A percentile compares a stretch with the other conserved stretches of the same genome.
Evolutionary conservation across 345 rosid genomes (phyloP).

Genomic region (Arabis alpina): DNA sequence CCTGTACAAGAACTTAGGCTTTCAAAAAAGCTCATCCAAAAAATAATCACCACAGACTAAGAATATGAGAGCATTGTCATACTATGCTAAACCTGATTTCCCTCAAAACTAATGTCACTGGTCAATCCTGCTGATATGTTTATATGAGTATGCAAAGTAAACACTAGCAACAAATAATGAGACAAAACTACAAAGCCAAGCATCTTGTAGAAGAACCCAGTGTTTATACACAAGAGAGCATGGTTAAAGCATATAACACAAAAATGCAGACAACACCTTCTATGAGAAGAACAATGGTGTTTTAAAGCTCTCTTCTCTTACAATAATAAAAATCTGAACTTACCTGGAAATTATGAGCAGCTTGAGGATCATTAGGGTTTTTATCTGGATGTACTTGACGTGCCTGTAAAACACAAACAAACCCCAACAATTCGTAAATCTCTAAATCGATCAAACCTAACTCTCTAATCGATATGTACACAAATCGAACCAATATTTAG

Average conservation of each 20-base stretch:
- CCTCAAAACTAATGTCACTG: conserved; percentile 2
- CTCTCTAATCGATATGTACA: too few relatives aligned
- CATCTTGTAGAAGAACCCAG: conserved; percentile 17
- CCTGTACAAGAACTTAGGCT: conserved; percentile 47
- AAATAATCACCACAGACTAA: conserved; percentile 20
- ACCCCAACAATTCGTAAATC: not conserved
- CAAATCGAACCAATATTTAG: not conserved
- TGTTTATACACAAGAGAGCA: conserved; percentile 10
- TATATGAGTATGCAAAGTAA: not conserved
- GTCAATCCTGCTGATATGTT: not conserved
- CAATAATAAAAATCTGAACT: conserved; percentile 17
- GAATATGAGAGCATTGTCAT: not conserved
- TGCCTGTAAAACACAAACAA: conserved; percentile 60
- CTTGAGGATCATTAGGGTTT: conserved; percentile 91
- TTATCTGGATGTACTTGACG: conserved; percentile 99
- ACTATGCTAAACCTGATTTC: not conserved
- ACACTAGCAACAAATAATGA: not conserved
- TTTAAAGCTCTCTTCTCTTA: not conserved
- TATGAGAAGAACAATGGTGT: not conserved
- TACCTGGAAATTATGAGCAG: conserved; percentile 95
- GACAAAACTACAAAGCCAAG: conserved; percentile 6
- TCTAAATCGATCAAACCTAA: conserved; percentile 11
- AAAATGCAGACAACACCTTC: too few relatives aligned
- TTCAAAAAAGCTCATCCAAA: conserved; percentile 12
- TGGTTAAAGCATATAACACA: conserved; percentile 14